Evolutionary conservation across 2,329 filamentous ascomycete species (phyloP), one percentile per base, ranked within the genome.

Genomic region (Aspergillus sp.): DNA sequence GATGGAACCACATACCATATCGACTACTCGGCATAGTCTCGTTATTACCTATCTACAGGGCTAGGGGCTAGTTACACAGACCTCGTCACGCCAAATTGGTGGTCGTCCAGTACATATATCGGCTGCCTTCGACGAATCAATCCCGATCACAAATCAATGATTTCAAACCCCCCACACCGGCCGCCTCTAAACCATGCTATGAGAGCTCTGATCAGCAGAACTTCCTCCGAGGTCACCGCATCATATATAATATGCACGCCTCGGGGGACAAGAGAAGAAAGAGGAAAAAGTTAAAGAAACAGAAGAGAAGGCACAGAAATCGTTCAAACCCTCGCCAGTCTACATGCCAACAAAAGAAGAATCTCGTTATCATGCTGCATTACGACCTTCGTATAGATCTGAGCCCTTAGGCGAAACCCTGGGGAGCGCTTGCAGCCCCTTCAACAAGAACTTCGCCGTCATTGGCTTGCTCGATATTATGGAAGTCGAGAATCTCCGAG

Each of bases 401-500:
- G 43, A 16, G 29, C 42, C 23, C 45, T 55, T 60, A 68, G 58
- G 64, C 62, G 55, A 65, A 69, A 25, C 52, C 45, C 58, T 65
- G 64, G 20, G 63, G 54, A 17, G 55, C 59, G 20, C 63, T 60
- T 20, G 51, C 59, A 17, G 58, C 55, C 11, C 64, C 62, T 21
- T 67, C 57, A 20, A 67, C 60, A 20, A 69, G 57, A 47, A 61
- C 62, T 53, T 70, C 61, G 4, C 62, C 65, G 29, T 73, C 71
- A 40, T 64, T 67, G 11, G 60, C 58, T 57, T 75, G 72, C 61
- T 96, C 91, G 58, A 96, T 88, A 69, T 97, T 97, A 78, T 97
- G 94, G 76, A 97, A 97, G 75, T 97, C 92, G 65, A 97, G 87
- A 65, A 99, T 97, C 74, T 97, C 93, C 48, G 92, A 96, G 80